These are phyloP conservation scores for Antitrichia curtipendula DNA, from an alignment of 225 moss, liverwort and hornwort genomes.

Conservation along the genomic window DNA sequence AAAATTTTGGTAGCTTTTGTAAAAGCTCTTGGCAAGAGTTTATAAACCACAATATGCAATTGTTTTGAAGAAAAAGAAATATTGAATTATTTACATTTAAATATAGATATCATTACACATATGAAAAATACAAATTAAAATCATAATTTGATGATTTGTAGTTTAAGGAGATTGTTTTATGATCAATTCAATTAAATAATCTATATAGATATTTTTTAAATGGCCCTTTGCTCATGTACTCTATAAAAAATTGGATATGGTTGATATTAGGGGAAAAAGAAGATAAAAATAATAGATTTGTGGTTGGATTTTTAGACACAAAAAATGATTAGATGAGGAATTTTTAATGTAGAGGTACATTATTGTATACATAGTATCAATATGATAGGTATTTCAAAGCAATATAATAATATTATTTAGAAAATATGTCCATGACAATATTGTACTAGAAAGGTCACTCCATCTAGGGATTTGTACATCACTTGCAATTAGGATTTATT, in stretches of 20 bases:
- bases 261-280: neutral
- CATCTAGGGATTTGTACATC: no score
- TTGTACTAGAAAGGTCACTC: no score
- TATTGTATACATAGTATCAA: accelerated
- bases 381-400: neutral
- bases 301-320: neutral
- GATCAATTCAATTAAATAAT: neutral
- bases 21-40: neutral
- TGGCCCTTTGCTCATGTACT: neutral
- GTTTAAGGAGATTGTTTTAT: neutral
- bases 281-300: neutral
- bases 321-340: neutral
- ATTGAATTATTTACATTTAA: neutral
- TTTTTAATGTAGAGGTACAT: no score
- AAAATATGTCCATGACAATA: neutral
- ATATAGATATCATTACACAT: no score
- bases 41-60: neutral
- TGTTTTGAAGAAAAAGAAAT: neutral
- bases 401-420: neutral
- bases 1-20: neutral
- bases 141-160: neutral
- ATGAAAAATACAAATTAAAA: neutral
- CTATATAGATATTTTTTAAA: neutral
- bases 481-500: no score
- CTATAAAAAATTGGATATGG: neutral